Evolutionary conservation across 805 yeast species (phyloP).

Genomic region (Barnettozyma vustinii): DNA sequence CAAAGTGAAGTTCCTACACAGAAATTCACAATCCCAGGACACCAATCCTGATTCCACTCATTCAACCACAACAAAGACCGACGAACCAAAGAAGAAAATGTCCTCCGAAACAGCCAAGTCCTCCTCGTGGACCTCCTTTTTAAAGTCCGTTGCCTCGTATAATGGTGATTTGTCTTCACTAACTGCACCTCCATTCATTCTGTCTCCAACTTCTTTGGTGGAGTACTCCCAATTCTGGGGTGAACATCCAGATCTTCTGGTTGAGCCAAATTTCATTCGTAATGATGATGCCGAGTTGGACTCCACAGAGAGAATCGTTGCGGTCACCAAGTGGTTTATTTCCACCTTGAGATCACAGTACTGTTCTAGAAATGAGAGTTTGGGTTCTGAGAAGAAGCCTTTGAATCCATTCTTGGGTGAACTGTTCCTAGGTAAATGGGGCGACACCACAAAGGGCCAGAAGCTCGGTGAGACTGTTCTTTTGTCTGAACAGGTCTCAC

Average conservation of each 20-base stretch:
- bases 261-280: constrained; percentile 59
- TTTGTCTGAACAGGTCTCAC: constrained; percentile 90
- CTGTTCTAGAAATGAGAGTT: constrained; percentile 82
- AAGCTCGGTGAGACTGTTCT: constrained; percentile 71
- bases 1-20: constrained; percentile 20
- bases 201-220: constrained; percentile 80
- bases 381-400: constrained; percentile 97
- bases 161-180: constrained; percentile 90
- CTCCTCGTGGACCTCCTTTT: constrained; percentile 84
- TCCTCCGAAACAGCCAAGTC: constrained; percentile 30
- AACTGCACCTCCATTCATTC: constrained; percentile 96
- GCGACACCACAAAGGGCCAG: constrained; percentile 41
- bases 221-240: constrained; percentile 97
- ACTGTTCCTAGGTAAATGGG: constrained; percentile 87
- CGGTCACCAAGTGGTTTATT: constrained; percentile 87
- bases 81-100: constrained; percentile 16
- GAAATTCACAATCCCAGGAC: constrained; percentile 5
- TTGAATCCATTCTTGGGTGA: constrained; percentile 96
- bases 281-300: constrained; percentile 37
- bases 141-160: constrained; percentile 86
- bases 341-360: constrained; percentile 91
- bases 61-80: neutral
- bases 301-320: constrained; percentile 62
- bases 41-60: constrained; percentile 4
- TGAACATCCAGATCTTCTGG: constrained; percentile 79